Conservation (phyloP, 1,139 yeast genomes). For the Suhomyces terraborum region DNA sequence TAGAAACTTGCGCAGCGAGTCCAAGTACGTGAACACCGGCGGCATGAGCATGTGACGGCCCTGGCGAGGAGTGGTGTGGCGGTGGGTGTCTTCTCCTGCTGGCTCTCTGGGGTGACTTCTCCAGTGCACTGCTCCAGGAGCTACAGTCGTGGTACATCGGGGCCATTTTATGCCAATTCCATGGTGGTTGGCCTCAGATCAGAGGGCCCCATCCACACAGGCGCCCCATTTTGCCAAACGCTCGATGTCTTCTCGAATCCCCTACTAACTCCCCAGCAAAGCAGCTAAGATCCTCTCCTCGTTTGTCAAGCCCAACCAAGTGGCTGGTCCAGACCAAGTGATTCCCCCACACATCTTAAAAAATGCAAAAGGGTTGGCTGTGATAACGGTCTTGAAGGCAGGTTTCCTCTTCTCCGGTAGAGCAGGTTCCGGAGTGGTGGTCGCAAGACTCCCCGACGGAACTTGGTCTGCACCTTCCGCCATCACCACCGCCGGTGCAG, state of each 20-base stretch:
- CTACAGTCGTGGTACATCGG: too few species aligned
- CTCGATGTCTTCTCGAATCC: not conserved
- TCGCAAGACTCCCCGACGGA: slow-evolving; percentile 92
- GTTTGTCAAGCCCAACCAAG: slow-evolving; percentile 93
- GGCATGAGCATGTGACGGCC: not conserved
- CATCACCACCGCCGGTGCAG: slow-evolving; percentile 94
- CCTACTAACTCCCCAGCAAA: slow-evolving; percentile 49
- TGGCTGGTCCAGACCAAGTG: slow-evolving; percentile 84
- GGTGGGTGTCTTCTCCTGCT: too few species aligned
- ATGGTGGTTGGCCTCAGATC: not conserved
- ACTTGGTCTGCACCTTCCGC: slow-evolving; percentile 99
- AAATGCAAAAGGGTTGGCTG: slow-evolving; percentile 90
- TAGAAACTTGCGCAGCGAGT: slow-evolving; percentile 81
- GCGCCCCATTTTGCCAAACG: not conserved
- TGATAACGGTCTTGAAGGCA: slow-evolving; percentile 90
- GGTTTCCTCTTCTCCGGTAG: slow-evolving; percentile 95
- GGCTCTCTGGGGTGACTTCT: not conserved
- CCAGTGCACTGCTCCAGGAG: not conserved
- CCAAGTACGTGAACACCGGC: slow-evolving; percentile 56
- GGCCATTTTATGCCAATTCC: not conserved
- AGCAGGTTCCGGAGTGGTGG: slow-evolving; percentile 96
- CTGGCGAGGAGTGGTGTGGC: not conserved
- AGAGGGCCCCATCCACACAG: not conserved
- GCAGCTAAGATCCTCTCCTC: slow-evolving; percentile 94
- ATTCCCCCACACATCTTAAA: slow-evolving; percentile 88